Conservation (phyloP, 371 early-diverging fungal genomes). For the Cokeromyces recurvatus region DNA sequence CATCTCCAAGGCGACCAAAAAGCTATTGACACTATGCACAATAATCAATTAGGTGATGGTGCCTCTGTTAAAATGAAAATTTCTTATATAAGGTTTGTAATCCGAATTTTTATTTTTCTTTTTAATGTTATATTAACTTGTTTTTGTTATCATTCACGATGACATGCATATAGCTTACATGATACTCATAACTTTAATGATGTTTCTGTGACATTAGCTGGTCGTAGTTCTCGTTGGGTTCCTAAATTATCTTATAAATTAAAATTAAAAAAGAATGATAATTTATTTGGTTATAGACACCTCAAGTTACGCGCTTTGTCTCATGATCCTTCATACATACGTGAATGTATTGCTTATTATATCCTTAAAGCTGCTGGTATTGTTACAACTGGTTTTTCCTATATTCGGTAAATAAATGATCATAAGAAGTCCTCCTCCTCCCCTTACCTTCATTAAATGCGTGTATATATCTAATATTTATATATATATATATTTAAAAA, state of each 20-base stretch:
- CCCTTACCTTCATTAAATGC: too few relatives aligned
- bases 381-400: constrained; percentile 35
- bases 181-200: constrained; percentile 6
- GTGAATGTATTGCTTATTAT: constrained; percentile 38
- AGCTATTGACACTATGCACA: constrained; percentile 13
- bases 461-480: too few relatives aligned
- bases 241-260: constrained; percentile 20
- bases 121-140: background rate
- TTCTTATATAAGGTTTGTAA: constrained; percentile 22
- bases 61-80: constrained; percentile 12
- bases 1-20: constrained; percentile 17
- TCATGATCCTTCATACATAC: constrained; percentile 37
- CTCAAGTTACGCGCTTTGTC: constrained; percentile 46
- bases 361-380: constrained; percentile 37
- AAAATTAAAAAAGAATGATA: constrained; percentile 7
- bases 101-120: background rate
- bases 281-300: constrained; percentile 36
- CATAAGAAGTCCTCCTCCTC: too few relatives aligned
- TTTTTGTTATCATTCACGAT: background rate
- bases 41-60: constrained; percentile 10
- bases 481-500: too few relatives aligned
- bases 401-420: constrained; percentile 32
- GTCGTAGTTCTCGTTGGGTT: constrained; percentile 18
- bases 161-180: background rate
- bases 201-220: constrained; percentile 20